These are phyloP conservation scores for Mimosa pudica DNA, from an alignment of 306 rosid genomes.

Conservation along the genomic window DNA sequence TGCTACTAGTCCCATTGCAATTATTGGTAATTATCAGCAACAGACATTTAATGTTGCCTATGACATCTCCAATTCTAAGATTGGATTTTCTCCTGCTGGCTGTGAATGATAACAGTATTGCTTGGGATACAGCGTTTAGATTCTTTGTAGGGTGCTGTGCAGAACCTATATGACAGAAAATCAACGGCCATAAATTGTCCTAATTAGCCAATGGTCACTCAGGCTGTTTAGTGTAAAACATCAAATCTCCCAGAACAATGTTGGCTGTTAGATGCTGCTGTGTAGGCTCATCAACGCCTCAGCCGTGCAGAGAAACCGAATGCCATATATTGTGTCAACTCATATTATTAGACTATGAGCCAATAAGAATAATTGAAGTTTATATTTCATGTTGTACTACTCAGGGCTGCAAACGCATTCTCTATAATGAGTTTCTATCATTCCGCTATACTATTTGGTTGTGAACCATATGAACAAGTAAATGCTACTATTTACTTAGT, in stretches of 20 bases:
- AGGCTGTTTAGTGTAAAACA: background rate
- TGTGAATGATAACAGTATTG: slow-evolving; percentile 40
- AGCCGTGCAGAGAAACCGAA: background rate
- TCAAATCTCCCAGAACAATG: background rate
- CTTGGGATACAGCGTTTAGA: background rate
- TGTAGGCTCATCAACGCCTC: background rate
- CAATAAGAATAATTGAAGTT: background rate
- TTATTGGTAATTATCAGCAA: slow-evolving; percentile 67
- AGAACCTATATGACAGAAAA: background rate
- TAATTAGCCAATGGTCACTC: background rate
- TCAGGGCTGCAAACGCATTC: background rate
- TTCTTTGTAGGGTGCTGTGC: background rate
- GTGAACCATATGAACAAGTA: background rate
- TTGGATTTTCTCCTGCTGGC: slow-evolving; percentile 64
- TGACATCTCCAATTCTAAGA: slow-evolving; percentile 58
- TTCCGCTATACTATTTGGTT: background rate
- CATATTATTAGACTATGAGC: background rate
- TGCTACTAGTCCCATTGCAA: slow-evolving; percentile 25
- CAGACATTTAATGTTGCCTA: slow-evolving; percentile 52
- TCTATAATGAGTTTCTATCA: background rate
- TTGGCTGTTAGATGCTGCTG: background rate
- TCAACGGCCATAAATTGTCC: background rate
- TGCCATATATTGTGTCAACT: background rate
- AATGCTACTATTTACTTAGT: background rate
- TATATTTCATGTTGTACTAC: background rate